Percentiles rank a stretch among this genome's conserved stretches.
These are phyloP conservation scores for Angomonas deanei DNA, from an alignment of 208 protist genomes.

Conservation along the genomic window DNA sequence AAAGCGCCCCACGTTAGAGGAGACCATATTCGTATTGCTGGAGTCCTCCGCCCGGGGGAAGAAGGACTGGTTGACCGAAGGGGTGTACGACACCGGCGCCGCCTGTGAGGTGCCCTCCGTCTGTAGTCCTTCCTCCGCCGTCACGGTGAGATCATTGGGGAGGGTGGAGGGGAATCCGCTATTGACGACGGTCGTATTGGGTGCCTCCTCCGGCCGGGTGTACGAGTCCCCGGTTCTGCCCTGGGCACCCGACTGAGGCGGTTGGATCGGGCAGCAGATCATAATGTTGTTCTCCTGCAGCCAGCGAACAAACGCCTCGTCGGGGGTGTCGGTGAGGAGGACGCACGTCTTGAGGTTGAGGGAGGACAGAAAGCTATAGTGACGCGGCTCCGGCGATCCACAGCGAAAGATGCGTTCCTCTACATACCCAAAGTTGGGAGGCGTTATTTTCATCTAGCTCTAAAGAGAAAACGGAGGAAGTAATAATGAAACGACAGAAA, in stretches of 20 bases:
- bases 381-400: slow-evolving; percentile 93
- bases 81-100: not conserved
- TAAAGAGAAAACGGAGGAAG: not conserved
- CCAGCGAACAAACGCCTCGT: slow-evolving; percentile 91
- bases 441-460: slow-evolving; percentile 77
- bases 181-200: not conserved
- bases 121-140: no score
- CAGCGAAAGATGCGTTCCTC: slow-evolving; percentile 95
- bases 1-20: slow-evolving; percentile 40
- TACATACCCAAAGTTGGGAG: slow-evolving; percentile 96
- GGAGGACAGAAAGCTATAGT: slow-evolving; percentile 96
- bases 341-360: slow-evolving; percentile 95
- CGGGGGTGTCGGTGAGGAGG: slow-evolving; percentile 90
- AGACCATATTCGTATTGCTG: not conserved
- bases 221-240: not conserved
- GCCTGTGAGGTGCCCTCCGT: not conserved
- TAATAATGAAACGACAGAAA: not conserved
- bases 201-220: no score
- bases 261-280: slow-evolving; percentile 1
- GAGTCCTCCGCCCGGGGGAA: not conserved
- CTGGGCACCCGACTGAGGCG: not conserved
- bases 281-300: slow-evolving; percentile 91
- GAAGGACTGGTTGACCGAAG: not conserved
- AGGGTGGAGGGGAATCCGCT: not conserved
- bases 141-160: not conserved